Evolutionary conservation across 2,329 filamentous ascomycete species (phyloP).

Genomic region (Achaetomium macrosporum): DNA sequence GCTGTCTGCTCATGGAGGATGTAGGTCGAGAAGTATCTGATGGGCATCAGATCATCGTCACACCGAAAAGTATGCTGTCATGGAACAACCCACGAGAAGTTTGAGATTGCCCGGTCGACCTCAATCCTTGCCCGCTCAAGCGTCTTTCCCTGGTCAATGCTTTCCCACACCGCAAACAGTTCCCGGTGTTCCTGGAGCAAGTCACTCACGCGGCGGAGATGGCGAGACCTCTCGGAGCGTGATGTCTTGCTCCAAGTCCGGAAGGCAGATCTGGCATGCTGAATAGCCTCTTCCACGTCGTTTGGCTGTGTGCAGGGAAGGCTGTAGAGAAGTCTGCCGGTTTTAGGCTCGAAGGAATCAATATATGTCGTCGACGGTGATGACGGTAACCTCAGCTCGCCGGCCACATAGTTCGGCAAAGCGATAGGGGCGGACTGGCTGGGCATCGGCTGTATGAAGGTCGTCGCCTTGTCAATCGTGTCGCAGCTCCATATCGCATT

Average conservation of each 20-base stretch:
- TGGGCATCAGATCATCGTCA: background rate
- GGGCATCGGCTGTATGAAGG: conserved; percentile 12
- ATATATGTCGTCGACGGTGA: conserved; percentile 20
- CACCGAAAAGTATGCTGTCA: background rate
- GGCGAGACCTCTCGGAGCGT: conserved; percentile 23
- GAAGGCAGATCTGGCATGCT: conserved; percentile 25
- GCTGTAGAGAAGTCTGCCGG: conserved; percentile 24
- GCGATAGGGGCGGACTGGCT: background rate
- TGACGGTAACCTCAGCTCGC: conserved; percentile 17
- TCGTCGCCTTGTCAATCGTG: conserved; percentile 26
- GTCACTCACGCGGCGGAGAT: conserved; percentile 25
- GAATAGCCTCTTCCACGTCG: conserved; percentile 25
- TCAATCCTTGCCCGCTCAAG: conserved; percentile 30
- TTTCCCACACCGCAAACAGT: conserved; percentile 32
- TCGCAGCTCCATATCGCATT: conserved; percentile 25
- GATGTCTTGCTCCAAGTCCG: conserved; percentile 28
- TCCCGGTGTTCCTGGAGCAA: conserved; percentile 29
- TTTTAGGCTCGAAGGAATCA: conserved; percentile 29
- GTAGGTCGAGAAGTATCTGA: conserved; percentile 32
- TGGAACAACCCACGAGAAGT: conserved; percentile 27
- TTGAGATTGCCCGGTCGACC: conserved; percentile 30
- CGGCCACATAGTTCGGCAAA: conserved; percentile 16
- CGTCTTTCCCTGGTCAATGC: conserved; percentile 33
- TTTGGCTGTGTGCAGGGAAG: conserved; percentile 24
- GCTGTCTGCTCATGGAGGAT: conserved; percentile 31